Evolutionary conservation across 345 rosid genomes (phyloP), one percentile per base, ranked within the genome.

Genomic region (Corchorus capsularis): DNA sequence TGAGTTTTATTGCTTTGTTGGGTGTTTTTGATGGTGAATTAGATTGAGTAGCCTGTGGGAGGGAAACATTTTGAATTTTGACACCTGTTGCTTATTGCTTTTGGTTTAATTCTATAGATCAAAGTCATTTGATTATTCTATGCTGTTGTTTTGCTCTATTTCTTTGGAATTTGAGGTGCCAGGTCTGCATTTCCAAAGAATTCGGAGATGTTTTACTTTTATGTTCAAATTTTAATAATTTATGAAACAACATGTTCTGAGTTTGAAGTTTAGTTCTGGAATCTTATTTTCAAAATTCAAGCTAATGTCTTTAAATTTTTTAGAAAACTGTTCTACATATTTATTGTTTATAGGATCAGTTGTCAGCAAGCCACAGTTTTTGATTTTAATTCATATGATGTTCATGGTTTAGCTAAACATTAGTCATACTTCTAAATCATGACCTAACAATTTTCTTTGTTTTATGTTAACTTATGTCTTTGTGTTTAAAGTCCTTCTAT

Each of bases 1-100:
- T 56, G 50, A 59, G 43, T 53, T 50, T 14, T 73, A 15, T 22
- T 63, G 61, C 20, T 63, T 37, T 68, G 74, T 13, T 50, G 22
- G 45, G 22, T 62, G 15, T 5, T 67, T 63, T 66, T 69, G 60
- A 73, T 47, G 76, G 72, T 74, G 49, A 78, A 49, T 69, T 63
- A 74, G 78, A 68, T 84, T 75, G 63, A 71, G 74, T 68, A 17
- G 54, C 54, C 47, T 78, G 59, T 27, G 78, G 77, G 83, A 74
- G 80, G 67, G 47, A 52, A 69, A 54, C 45, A 60, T 19, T 65
- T 61, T 10, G 62, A 59, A 16, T 46, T 77, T 82, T 39, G 63
- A 74, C 19, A 63, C 2, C 62, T 52, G 45, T 54, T 74, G 45
- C 17, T 60, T 46, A 53, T 54, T 19, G 68, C 22, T 43, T 53